Conservation (phyloP, 2,329 filamentous ascomycete species). For the Alternaria novae-zelandiae region DNA sequence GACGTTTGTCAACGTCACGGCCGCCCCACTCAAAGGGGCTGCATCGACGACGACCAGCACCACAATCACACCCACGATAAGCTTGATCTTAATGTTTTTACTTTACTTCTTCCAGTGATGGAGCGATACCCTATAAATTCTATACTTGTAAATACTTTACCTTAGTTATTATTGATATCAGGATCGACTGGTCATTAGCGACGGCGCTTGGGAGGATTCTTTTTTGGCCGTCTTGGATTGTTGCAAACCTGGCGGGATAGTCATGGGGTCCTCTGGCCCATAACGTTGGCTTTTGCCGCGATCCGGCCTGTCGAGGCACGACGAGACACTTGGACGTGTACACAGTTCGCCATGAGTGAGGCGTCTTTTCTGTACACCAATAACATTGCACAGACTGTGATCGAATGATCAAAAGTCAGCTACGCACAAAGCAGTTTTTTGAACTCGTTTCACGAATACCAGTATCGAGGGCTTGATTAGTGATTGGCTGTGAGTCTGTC, state of each 20-base stretch:
- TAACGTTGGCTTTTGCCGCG: conserved; percentile 6
- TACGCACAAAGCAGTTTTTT: conserved; percentile 1
- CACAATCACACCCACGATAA: conserved; percentile 37
- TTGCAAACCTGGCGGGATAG: conserved; percentile 15
- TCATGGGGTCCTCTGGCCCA: conserved; percentile 5
- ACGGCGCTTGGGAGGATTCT: conserved; percentile 37
- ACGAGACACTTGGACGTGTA: background rate
- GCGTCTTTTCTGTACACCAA: background rate
- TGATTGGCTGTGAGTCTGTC: conserved; percentile 8
- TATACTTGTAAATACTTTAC: conserved; percentile 29
- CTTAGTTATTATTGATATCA: conserved; percentile 20
- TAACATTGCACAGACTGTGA: conserved; percentile 3
- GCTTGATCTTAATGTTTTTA: conserved; percentile 45
- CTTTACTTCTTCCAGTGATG: conserved; percentile 41
- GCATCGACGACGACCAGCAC: conserved; percentile 28
- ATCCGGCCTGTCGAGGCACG: background rate
- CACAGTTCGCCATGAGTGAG: background rate
- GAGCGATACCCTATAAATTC: conserved; percentile 15
- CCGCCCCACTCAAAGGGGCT: conserved; percentile 50
- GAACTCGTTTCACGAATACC: conserved; percentile 10
- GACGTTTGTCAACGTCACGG: conserved; percentile 59
- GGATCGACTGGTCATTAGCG: conserved; percentile 43
- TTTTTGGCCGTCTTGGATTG: conserved; percentile 1
- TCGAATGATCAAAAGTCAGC: conserved; percentile 5
- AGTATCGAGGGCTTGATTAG: background rate